Conservation (phyloP, 2,329 filamentous ascomycete genomes). For the Fusarium citri region DNA sequence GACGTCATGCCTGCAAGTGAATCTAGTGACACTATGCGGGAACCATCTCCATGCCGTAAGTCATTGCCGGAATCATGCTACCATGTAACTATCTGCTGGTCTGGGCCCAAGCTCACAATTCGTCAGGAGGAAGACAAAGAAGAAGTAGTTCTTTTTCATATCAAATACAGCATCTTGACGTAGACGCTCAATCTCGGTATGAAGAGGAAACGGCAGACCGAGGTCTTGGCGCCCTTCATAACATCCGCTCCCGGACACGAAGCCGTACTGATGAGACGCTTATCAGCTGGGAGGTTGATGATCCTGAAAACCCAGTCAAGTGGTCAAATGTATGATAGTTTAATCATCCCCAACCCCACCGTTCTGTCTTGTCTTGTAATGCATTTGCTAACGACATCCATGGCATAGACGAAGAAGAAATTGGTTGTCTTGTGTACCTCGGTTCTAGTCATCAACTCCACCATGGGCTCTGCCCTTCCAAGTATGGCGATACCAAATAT, state of each 20-base stretch:
- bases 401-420: constrained; percentile 63
- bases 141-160: constrained; percentile 43
- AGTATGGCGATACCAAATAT: constrained; percentile 72
- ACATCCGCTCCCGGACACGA: constrained; percentile 51
- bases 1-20: constrained; percentile 43
- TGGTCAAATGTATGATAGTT: constrained; percentile 57
- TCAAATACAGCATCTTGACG: constrained; percentile 47
- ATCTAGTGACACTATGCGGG: constrained; percentile 46
- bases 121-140: constrained; percentile 41
- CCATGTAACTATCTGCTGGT: neutral
- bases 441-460: constrained; percentile 73
- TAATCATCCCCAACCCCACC: constrained; percentile 13
- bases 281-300: constrained; percentile 60
- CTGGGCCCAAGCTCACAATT: constrained; percentile 27
- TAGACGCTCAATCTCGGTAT: constrained; percentile 56
- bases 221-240: constrained; percentile 49
- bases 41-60: constrained; percentile 45
- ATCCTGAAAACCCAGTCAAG: constrained; percentile 66
- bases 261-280: constrained; percentile 51
- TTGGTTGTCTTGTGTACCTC: constrained; percentile 66
- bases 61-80: constrained; percentile 8
- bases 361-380: neutral
- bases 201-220: constrained; percentile 56
- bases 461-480: constrained; percentile 73
- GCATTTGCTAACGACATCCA: neutral